Conservation (phyloP, 495 filamentous ascomycete genomes). For the Trichoderma parareesei region DNA sequence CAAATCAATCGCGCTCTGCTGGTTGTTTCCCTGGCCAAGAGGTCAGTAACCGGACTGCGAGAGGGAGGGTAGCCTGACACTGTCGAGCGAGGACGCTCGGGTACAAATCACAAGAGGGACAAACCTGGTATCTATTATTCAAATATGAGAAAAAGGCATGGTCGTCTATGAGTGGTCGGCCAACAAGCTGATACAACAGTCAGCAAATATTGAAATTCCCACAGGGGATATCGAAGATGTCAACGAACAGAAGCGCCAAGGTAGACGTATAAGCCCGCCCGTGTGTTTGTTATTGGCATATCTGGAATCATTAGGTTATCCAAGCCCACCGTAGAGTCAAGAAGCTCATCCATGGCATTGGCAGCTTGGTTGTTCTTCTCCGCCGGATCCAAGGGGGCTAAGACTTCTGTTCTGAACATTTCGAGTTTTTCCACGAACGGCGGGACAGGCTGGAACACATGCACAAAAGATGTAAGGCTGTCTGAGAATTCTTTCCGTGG, state of each 20-base stretch:
- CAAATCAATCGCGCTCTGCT: constrained; percentile 67
- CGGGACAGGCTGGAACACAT: constrained; percentile 41
- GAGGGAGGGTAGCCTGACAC: constrained; percentile 14
- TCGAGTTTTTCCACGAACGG: constrained; percentile 44
- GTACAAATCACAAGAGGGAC: constrained; percentile 33
- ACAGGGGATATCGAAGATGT: not conserved
- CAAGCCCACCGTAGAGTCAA: constrained; percentile 39
- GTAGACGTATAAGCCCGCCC: constrained; percentile 89
- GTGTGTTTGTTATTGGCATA: constrained; percentile 61
- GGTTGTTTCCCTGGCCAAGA: constrained; percentile 54
- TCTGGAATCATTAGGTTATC: constrained; percentile 54
- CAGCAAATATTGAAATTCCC: constrained; percentile 25
- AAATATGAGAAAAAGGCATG: constrained; percentile 67
- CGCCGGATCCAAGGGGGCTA: constrained; percentile 36
- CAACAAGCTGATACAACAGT: constrained; percentile 52
- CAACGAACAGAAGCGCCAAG: constrained; percentile 70
- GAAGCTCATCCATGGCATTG: constrained; percentile 41
- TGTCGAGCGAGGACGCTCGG: not conserved
- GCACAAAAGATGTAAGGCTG: constrained; percentile 43
- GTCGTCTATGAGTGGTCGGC: constrained; percentile 78
- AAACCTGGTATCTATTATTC: constrained; percentile 59
- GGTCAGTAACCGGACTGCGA: not conserved
- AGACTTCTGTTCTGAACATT: constrained; percentile 41
- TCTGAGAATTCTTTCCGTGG: constrained; percentile 38
- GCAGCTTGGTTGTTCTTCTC: constrained; percentile 37